Percentiles rank a stretch among this genome's conserved stretches.
These are phyloP conservation scores for Daedalea quercina DNA, from an alignment of 768 basidiomycete species.

Conservation along the genomic window DNA sequence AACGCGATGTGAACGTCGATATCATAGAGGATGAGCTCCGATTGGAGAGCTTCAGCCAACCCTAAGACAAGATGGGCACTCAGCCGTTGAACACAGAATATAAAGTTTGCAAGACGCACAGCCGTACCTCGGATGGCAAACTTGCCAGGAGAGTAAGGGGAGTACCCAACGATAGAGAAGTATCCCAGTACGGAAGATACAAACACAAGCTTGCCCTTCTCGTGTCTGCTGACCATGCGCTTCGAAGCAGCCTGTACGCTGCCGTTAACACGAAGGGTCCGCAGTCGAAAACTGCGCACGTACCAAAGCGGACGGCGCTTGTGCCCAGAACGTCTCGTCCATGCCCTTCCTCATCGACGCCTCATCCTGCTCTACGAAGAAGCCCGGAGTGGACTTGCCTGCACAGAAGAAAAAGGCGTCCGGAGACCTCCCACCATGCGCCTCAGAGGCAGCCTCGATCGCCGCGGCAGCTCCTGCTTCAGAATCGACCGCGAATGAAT, in stretches of 20 bases:
- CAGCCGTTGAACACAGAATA: neutral
- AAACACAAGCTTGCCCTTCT: conserved; percentile 67
- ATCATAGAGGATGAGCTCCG: conserved; percentile 71
- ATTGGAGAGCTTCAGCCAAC: conserved; percentile 76
- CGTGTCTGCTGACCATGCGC: conserved; percentile 50
- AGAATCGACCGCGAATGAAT: conserved; percentile 59
- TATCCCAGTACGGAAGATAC: conserved; percentile 70
- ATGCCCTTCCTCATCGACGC: conserved; percentile 52
- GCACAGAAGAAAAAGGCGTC: conserved; percentile 80
- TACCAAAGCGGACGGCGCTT: conserved; percentile 48
- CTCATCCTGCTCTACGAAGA: conserved; percentile 65
- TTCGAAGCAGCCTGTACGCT: conserved; percentile 53
- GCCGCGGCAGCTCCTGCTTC: conserved; percentile 51
- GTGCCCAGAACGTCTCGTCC: conserved; percentile 49
- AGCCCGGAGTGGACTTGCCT: conserved; percentile 62
- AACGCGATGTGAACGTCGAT: conserved; percentile 78
- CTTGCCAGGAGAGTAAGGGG: conserved; percentile 78
- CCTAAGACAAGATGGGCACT: conserved; percentile 33
- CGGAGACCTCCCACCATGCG: conserved; percentile 52
- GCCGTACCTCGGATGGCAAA: conserved; percentile 83
- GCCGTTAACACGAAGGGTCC: neutral
- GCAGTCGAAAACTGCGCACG: conserved; percentile 13
- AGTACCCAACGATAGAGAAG: conserved; percentile 72
- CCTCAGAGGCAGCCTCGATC: conserved; percentile 49
- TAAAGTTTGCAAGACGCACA: conserved; percentile 1